A percentile compares a stretch with the other conserved stretches of the same genome.
These are phyloP conservation scores for Beauveria brongniartii DNA, from an alignment of 2,329 filamentous ascomycete species.

Conservation along the genomic window DNA sequence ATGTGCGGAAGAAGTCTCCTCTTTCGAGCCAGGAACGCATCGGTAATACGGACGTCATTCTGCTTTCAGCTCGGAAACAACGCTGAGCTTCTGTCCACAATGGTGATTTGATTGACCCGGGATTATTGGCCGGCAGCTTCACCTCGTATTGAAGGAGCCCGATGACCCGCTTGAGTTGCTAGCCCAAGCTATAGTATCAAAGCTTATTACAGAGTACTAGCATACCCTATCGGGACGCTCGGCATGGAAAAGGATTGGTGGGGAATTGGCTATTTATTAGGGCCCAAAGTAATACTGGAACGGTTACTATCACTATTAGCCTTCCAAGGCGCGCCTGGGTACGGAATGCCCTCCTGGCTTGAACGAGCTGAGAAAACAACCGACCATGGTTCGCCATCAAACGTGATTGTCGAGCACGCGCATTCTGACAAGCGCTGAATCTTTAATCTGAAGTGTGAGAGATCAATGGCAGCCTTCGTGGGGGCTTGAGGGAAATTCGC, in stretches of 20 bases:
- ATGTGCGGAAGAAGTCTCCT: background rate
- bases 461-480: background rate
- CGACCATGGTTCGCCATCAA: too few species aligned
- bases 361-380: background rate
- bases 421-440: background rate
- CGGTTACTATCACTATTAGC: too few species aligned
- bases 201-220: background rate
- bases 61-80: background rate
- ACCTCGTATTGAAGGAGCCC: background rate
- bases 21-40: background rate
- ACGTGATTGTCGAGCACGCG: background rate
- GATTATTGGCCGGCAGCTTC: background rate
- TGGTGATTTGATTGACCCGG: background rate
- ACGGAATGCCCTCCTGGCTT: background rate
- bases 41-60: background rate
- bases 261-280: too few species aligned
- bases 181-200: background rate
- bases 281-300: too few species aligned
- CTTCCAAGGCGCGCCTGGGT: too few species aligned
- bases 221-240: too few species aligned
- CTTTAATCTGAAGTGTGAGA: background rate
- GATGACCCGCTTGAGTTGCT: background rate
- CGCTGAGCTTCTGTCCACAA: background rate
- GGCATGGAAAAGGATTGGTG: too few species aligned
- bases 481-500: background rate